These are phyloP conservation scores for Periconia sp. DNA, from an alignment of 2,329 filamentous ascomycete species.

Conservation along the genomic window DNA sequence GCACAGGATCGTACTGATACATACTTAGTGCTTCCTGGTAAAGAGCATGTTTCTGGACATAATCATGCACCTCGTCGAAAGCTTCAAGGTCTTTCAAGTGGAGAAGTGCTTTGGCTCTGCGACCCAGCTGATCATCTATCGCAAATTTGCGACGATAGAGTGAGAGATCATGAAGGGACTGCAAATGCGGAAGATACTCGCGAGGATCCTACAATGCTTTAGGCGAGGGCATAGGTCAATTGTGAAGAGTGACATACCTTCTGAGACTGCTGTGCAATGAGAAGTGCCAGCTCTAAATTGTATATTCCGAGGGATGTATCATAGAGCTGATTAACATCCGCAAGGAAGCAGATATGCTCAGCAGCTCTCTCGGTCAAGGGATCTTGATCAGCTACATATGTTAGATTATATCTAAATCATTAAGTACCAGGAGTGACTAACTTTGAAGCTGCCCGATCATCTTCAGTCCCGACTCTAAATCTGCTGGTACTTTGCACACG, in stretches of 20 bases:
- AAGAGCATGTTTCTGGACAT: slow-evolving; percentile 78
- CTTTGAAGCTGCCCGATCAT: slow-evolving; percentile 76
- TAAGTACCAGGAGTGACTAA: slow-evolving; percentile 23
- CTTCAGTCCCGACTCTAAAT: slow-evolving; percentile 80
- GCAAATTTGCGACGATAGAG: slow-evolving; percentile 75
- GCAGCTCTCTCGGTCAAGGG: slow-evolving; percentile 82
- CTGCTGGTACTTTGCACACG: slow-evolving; percentile 90
- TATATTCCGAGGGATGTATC: slow-evolving; percentile 90
- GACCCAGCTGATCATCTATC: slow-evolving; percentile 86
- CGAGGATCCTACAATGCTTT: slow-evolving; percentile 69
- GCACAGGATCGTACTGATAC: slow-evolving; percentile 79
- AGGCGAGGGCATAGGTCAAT: not conserved
- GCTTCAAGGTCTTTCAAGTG: slow-evolving; percentile 76
- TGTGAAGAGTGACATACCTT: slow-evolving; percentile 54
- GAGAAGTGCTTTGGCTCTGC: slow-evolving; percentile 75
- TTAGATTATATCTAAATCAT: slow-evolving; percentile 6
- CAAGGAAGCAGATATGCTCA: slow-evolving; percentile 96
- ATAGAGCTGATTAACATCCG: slow-evolving; percentile 90
- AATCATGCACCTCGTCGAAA: slow-evolving; percentile 79
- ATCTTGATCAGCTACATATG: slow-evolving; percentile 45
- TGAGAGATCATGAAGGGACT: slow-evolving; percentile 78
- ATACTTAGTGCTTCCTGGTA: slow-evolving; percentile 79
- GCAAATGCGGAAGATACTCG: slow-evolving; percentile 94
- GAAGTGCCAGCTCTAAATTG: slow-evolving; percentile 83
- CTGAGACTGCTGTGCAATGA: slow-evolving; percentile 95